phyloP scores from a whole-genome alignment of 176 grass and related monocot genomes.

The Chloris gayana region DNA sequence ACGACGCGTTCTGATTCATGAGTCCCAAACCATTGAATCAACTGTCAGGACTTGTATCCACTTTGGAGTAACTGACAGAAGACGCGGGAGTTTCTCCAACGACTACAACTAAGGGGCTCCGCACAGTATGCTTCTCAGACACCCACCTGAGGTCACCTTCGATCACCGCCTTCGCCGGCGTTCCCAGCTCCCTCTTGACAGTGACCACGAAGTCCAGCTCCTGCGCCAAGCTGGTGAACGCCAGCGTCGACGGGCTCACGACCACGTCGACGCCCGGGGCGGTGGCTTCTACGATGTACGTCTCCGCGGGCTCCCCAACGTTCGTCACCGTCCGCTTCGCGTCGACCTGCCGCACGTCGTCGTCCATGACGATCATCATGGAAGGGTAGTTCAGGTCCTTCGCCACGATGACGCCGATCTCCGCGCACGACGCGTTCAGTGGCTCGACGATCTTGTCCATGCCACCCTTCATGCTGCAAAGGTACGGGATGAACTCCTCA shows the following conservation, averaged over 20 bases:
- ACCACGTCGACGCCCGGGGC: conserved; percentile 10
- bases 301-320: conserved; percentile 32
- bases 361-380: conserved; percentile 25
- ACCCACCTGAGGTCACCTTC: conserved; percentile 51
- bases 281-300: conserved; percentile 1
- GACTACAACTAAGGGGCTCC: conserved; percentile 45
- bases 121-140: conserved; percentile 34
- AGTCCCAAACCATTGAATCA: not conserved
- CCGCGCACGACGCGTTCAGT: conserved; percentile 8
- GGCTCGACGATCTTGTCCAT: not conserved
- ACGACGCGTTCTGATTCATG: too few relatives aligned
- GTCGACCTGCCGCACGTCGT: not conserved
- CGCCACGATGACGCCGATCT: not conserved
- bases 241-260: conserved; percentile 37
- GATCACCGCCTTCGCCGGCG: not conserved
- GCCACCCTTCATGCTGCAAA: conserved; percentile 25
- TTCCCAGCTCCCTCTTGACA: not conserved
- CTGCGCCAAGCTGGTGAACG: conserved; percentile 36
- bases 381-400: conserved; percentile 65
- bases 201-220: conserved; percentile 36
- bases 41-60: not conserved
- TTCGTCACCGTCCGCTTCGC: conserved; percentile 48
- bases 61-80: not conserved
- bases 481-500: conserved; percentile 41
- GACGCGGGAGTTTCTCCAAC: conserved; percentile 13